phyloP scores from a whole-genome alignment of 2,329 filamentous ascomycete genomes.

The Aspergillus novoparasiticus region DNA sequence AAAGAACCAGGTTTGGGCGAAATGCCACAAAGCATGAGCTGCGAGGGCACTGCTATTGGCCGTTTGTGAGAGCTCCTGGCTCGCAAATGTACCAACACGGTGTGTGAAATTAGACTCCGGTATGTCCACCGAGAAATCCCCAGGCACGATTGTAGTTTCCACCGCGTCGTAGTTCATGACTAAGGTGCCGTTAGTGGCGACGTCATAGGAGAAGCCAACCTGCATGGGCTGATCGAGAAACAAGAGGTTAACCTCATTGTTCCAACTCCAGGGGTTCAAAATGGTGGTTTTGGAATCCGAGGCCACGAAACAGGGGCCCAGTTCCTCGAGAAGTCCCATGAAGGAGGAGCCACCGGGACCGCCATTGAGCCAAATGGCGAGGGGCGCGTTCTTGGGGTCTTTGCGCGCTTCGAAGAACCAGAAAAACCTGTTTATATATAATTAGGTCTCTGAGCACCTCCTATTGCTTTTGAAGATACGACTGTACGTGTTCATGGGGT shows the following conservation, averaged over 20 bases:
- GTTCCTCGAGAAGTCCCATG: conserved; percentile 57
- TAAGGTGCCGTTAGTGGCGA: conserved; percentile 43
- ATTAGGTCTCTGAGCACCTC: background rate
- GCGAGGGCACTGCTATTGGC: conserved; percentile 56
- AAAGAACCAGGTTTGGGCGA: conserved; percentile 63
- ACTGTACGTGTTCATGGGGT: conserved; percentile 57
- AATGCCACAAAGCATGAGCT: conserved; percentile 60
- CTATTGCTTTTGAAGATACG: background rate
- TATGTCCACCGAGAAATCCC: conserved; percentile 24
- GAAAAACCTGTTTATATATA: conserved; percentile 50
- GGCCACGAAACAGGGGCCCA: conserved; percentile 57
- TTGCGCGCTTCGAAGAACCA: conserved; percentile 65
- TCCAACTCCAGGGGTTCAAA: conserved; percentile 64
- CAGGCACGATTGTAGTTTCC: conserved; percentile 25
- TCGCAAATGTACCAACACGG: conserved; percentile 56
- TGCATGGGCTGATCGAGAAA: conserved; percentile 69
- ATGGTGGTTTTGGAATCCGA: conserved; percentile 53
- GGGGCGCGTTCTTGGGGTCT: conserved; percentile 55
- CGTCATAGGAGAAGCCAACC: conserved; percentile 60
- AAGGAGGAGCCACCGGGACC: conserved; percentile 63
- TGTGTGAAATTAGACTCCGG: conserved; percentile 55
- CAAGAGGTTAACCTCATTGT: conserved; percentile 66
- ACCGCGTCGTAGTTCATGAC: conserved; percentile 26
- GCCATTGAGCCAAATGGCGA: conserved; percentile 66
- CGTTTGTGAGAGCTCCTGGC: conserved; percentile 44